Percentiles rank a stretch among this genome's conserved stretches.
Conservation (phyloP, 352 stramenopile genomes). For the Phytopythium montanum region DNA sequence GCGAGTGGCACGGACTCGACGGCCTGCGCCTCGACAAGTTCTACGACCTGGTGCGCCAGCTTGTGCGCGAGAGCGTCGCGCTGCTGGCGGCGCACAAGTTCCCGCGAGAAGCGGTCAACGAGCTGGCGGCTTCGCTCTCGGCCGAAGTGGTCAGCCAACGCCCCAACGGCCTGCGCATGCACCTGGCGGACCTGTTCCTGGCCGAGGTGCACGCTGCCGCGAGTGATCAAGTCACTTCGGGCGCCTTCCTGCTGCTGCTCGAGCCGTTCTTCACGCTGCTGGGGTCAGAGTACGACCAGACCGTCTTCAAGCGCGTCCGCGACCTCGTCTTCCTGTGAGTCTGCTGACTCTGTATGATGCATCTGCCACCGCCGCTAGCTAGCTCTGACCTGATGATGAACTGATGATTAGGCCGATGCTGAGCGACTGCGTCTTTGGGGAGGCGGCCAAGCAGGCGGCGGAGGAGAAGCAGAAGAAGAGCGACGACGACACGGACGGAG, state of each 20-base stretch:
- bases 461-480: constrained; percentile 29
- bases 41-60: constrained; percentile 81
- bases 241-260: constrained; percentile 65
- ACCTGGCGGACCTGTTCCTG: constrained; percentile 74
- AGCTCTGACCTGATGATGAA: no score
- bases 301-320: constrained; percentile 73
- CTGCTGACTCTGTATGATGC: no score
- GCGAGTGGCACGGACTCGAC: constrained; percentile 84
- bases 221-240: constrained; percentile 44
- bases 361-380: neutral
- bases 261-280: constrained; percentile 83
- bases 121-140: constrained; percentile 64
- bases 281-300: constrained; percentile 75
- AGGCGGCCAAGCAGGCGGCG: constrained; percentile 16
- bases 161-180: constrained; percentile 78
- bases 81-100: constrained; percentile 58
- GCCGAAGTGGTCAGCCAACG: constrained; percentile 70
- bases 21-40: constrained; percentile 84
- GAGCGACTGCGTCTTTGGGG: constrained; percentile 64
- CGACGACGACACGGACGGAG: constrained; percentile 41
- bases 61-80: constrained; percentile 64
- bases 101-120: constrained; percentile 37
- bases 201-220: constrained; percentile 56
- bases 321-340: constrained; percentile 61
- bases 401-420: constrained; percentile 38